These are phyloP conservation scores for Trichocladium uniseriatum DNA, from an alignment of 495 filamentous ascomycete species.

Conservation along the genomic window DNA sequence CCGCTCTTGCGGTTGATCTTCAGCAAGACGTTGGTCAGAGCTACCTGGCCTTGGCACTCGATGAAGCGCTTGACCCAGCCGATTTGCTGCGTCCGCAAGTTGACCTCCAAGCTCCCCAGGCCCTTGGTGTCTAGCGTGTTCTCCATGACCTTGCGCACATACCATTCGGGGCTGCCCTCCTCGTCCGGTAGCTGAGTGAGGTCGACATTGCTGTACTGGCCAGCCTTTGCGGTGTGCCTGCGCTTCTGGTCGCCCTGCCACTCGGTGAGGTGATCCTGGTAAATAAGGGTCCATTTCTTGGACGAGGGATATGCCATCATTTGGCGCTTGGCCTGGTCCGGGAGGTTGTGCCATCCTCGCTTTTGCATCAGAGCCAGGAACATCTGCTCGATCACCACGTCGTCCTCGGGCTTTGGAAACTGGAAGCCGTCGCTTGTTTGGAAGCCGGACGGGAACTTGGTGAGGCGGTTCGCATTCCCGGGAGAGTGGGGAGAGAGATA, in stretches of 20 bases:
- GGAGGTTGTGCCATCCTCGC: slow-evolving; percentile 89
- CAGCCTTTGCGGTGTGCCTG: slow-evolving; percentile 58
- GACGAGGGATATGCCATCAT: slow-evolving; percentile 87
- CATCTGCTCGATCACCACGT: slow-evolving; percentile 79
- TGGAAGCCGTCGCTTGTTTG: slow-evolving; percentile 52
- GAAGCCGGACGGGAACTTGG: slow-evolving; percentile 40
- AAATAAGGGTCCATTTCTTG: slow-evolving; percentile 96
- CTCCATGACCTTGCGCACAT: slow-evolving; percentile 93
- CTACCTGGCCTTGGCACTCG: slow-evolving; percentile 94
- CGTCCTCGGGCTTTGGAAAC: slow-evolving; percentile 64
- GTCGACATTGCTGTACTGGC: slow-evolving; percentile 45
- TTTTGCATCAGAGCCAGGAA: slow-evolving; percentile 95
- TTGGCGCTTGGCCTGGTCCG: slow-evolving; percentile 89
- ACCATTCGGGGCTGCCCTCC: slow-evolving; percentile 96
- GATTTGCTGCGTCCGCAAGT: slow-evolving; percentile 90
- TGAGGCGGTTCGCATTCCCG: slow-evolving; percentile 40
- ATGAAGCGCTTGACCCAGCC: slow-evolving; percentile 96
- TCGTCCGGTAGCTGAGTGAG: slow-evolving; percentile 72
- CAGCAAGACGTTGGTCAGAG: slow-evolving; percentile 82
- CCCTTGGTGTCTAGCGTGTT: slow-evolving; percentile 88
- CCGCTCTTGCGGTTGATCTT: slow-evolving; percentile 86
- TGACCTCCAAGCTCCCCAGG: slow-evolving; percentile 83
- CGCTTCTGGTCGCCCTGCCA: slow-evolving; percentile 91
- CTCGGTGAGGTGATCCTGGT: slow-evolving; percentile 90
- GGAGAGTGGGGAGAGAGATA: slow-evolving; percentile 37